These are phyloP conservation scores for Elymus sibiricus DNA, from an alignment of 176 grass and related monocot genomes.

Conservation along the genomic window DNA sequence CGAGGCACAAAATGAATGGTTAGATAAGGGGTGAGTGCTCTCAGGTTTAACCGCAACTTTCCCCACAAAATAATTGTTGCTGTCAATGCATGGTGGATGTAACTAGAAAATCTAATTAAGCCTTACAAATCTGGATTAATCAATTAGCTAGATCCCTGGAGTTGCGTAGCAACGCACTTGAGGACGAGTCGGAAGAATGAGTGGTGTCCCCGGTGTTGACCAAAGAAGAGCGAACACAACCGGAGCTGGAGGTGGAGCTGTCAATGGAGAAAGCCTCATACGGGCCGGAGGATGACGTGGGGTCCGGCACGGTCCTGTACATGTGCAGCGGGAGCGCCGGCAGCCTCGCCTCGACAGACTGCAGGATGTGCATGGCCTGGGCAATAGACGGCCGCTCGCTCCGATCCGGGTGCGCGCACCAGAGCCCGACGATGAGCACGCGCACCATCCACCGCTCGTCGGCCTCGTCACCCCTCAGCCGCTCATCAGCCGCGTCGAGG, in stretches of 20 bases:
- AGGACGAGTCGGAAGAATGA: background rate
- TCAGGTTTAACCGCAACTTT: too few species aligned
- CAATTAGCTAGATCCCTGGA: background rate
- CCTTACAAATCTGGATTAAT: too few species aligned
- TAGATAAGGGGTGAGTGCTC: too few species aligned
- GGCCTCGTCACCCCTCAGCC: background rate
- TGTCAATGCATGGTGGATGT: too few species aligned
- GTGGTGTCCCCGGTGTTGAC: background rate
- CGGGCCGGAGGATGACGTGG: background rate
- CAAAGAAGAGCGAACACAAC: background rate
- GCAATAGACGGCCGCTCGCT: background rate
- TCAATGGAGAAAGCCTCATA: background rate
- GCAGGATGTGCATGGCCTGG: background rate
- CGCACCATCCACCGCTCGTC: background rate
- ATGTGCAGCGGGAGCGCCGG: background rate
- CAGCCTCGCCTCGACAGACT: background rate
- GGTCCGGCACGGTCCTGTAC: background rate
- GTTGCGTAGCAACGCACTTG: background rate
- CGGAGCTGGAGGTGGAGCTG: background rate
- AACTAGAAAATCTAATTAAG: too few species aligned
- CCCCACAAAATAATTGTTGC: too few species aligned
- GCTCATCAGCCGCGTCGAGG: conserved; percentile 6
- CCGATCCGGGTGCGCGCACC: background rate
- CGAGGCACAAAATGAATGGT: too few species aligned
- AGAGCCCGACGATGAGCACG: background rate